Conservation (phyloP, 2,329 filamentous ascomycete genomes). For the Domatiomyces globalis region DNA sequence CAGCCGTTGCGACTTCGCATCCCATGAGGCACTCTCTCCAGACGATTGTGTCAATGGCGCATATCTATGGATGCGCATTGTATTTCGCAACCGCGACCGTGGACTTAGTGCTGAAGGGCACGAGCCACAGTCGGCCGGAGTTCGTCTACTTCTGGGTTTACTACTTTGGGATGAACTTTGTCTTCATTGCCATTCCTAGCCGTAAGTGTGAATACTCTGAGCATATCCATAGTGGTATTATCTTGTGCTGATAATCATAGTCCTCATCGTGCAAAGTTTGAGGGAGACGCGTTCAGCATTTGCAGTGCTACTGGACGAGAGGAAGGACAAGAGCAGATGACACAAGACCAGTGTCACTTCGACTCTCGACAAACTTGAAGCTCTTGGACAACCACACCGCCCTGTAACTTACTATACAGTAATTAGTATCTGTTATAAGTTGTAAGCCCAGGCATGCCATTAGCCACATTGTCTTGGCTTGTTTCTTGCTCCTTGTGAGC, state of each 20-base stretch:
- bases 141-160: slow-evolving; percentile 52
- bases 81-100: slow-evolving; percentile 52
- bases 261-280: slow-evolving; percentile 9
- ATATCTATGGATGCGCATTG: slow-evolving; percentile 49
- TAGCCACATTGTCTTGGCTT: too few species aligned
- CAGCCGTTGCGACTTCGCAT: slow-evolving; percentile 39
- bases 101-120: slow-evolving; percentile 41
- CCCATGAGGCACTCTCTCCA: slow-evolving; percentile 46
- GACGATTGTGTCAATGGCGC: slow-evolving; percentile 46
- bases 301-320: background rate
- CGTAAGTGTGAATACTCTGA: slow-evolving; percentile 29
- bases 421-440: too few species aligned
- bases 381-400: too few species aligned
- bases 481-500: too few species aligned
- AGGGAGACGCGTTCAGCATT: slow-evolving; percentile 5
- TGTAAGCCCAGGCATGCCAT: too few species aligned
- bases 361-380: too few species aligned
- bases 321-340: background rate
- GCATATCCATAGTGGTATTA: background rate
- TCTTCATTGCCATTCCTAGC: slow-evolving; percentile 50
- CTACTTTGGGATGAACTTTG: slow-evolving; percentile 51
- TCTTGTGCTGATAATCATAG: slow-evolving; percentile 1
- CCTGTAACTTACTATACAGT: too few species aligned
- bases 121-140: slow-evolving; percentile 47
- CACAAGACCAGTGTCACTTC: too few species aligned